Evolutionary conservation across 2,329 filamentous ascomycete genomes (phyloP).

Genomic region (Cercospora sp.): DNA sequence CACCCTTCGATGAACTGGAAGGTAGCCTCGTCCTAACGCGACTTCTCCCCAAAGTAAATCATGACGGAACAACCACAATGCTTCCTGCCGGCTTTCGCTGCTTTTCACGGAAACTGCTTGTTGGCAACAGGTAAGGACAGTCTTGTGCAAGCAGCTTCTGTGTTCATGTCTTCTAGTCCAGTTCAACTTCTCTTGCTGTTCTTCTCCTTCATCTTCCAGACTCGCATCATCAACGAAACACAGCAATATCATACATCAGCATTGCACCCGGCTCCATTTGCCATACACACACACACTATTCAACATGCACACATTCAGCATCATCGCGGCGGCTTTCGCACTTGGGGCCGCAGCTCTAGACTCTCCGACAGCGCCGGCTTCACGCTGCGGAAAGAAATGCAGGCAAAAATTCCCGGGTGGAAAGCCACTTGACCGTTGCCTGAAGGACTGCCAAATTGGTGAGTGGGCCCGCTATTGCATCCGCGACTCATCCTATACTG

Average conservation of each 20-base stretch:
- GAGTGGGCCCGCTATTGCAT: neutral
- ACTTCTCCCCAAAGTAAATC: neutral
- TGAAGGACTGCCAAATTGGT: neutral
- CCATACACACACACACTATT: neutral
- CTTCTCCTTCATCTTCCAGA: constrained; percentile 1
- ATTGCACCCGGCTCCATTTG: neutral
- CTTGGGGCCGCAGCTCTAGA: neutral
- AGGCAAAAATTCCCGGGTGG: neutral
- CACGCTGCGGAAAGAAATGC: neutral
- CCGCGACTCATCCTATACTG: neutral
- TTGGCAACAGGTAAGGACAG: neutral
- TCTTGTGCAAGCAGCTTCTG: neutral
- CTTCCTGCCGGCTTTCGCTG: neutral
- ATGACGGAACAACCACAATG: neutral
- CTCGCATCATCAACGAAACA: neutral
- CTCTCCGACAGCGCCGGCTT: neutral
- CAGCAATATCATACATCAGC: constrained; percentile 6
- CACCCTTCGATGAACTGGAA: neutral
- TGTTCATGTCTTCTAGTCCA: neutral
- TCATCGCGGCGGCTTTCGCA: neutral
- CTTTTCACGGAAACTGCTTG: neutral
- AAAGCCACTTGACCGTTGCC: neutral
- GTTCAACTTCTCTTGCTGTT: constrained; percentile 1
- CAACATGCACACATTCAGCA: neutral
- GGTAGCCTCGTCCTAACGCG: neutral